These are phyloP conservation scores for Carex arenaria DNA, from an alignment of 202 grass and related monocot species.

Conservation along the genomic window DNA sequence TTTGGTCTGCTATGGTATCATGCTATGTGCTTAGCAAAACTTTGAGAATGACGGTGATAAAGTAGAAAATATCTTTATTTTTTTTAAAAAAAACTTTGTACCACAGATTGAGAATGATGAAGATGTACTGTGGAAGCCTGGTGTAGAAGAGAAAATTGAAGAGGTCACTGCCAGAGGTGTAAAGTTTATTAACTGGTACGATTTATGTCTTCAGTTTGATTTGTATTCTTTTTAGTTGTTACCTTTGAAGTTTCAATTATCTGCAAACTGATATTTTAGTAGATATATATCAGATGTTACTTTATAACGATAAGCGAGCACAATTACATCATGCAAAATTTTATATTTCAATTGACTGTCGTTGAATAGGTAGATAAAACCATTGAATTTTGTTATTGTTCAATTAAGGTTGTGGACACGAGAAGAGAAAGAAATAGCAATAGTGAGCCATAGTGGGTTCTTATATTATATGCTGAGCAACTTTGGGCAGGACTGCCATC, in stretches of 20 bases:
- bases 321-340: not conserved
- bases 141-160: constrained; percentile 65
- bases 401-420: constrained; percentile 85
- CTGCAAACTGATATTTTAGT: not conserved
- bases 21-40: not conserved
- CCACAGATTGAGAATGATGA: constrained; percentile 80
- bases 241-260: not conserved
- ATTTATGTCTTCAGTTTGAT: constrained; percentile 7
- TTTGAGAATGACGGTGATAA: not conserved
- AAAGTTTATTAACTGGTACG: constrained; percentile 86
- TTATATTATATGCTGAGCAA: constrained; percentile 54
- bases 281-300: not conserved
- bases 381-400: not conserved
- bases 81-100: not conserved
- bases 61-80: not conserved
- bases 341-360: not conserved
- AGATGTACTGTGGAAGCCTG: constrained; percentile 72
- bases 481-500: constrained; percentile 68
- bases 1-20: too few relatives aligned
- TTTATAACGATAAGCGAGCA: not conserved
- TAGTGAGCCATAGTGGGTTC: constrained; percentile 74
- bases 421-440: constrained; percentile 78
- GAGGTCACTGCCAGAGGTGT: constrained; percentile 50
- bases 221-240: too few relatives aligned
- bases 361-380: not conserved